phyloP scores from a whole-genome alignment of 1,139 yeast genomes.

The Magnusiomyces ingens region DNA sequence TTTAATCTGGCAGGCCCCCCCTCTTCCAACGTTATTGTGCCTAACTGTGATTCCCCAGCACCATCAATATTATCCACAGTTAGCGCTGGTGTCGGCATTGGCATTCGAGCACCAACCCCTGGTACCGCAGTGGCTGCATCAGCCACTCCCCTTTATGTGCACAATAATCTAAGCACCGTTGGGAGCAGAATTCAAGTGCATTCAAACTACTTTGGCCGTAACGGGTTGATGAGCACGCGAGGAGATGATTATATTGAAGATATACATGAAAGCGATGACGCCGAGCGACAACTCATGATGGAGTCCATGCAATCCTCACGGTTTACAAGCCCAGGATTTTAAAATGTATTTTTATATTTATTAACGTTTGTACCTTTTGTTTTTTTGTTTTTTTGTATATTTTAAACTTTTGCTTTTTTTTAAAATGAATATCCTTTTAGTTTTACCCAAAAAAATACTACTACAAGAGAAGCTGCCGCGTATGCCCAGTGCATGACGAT shows the following conservation, averaged over 20 bases:
- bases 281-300: background rate
- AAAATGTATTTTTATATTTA: background rate
- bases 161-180: background rate
- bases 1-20: no score
- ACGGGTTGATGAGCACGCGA: no score
- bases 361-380: background rate
- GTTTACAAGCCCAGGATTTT: background rate
- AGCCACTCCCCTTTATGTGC: background rate
- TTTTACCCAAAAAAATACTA: constrained; percentile 30
- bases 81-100: background rate
- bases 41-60: background rate
- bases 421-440: constrained; percentile 24
- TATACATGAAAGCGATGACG: background rate
- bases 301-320: background rate
- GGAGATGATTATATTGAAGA: no score
- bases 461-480: constrained; percentile 29
- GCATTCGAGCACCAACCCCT: background rate
- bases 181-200: background rate
- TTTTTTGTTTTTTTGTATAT: background rate
- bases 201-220: background rate
- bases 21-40: background rate
- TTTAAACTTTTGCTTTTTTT: background rate
- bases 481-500: constrained; percentile 36
- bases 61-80: background rate
- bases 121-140: background rate